phyloP scores from a whole-genome alignment of 2,329 filamentous ascomycete species.

The Fusarium decemcellulare region DNA sequence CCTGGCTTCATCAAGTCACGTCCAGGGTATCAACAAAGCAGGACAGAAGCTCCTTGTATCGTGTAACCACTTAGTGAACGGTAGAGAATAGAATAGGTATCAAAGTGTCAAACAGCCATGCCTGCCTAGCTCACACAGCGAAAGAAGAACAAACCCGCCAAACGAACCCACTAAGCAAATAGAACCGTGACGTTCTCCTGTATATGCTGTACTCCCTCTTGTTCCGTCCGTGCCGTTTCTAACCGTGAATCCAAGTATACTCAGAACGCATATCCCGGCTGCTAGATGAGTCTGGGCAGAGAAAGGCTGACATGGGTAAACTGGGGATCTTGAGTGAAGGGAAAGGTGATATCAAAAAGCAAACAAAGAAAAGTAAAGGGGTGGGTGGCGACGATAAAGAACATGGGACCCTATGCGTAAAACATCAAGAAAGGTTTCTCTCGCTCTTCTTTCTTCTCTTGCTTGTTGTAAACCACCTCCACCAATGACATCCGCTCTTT shows the following conservation, averaged over 20 bases:
- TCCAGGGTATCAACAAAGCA: neutral
- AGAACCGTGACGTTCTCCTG: constrained; percentile 28
- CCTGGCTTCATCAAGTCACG: neutral
- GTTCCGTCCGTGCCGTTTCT: constrained; percentile 13
- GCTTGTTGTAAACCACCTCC: constrained; percentile 28
- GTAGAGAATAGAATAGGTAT: neutral
- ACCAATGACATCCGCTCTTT: constrained; percentile 24
- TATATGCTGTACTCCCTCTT: constrained; percentile 38
- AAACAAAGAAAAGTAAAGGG: neutral
- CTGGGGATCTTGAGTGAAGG: constrained; percentile 11
- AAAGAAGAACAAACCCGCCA: neutral
- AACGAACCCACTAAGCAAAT: neutral
- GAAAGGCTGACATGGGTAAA: constrained; percentile 19
- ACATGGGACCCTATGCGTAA: constrained; percentile 42
- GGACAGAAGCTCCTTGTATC: neutral
- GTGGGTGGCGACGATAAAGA: constrained; percentile 23
- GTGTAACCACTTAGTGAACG: neutral
- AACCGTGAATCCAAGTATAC: constrained; percentile 26
- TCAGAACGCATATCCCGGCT: constrained; percentile 14
- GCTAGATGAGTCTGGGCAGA: neutral
- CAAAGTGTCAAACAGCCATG: neutral
- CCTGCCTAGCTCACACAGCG: constrained; percentile 8
- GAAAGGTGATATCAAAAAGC: constrained; percentile 21
- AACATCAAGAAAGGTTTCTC: constrained; percentile 46
- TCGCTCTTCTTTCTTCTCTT: constrained; percentile 43